Evolutionary conservation across 2,329 filamentous ascomycete species (phyloP), one percentile per base, ranked within the genome.

Genomic region (Fusarium musae): DNA sequence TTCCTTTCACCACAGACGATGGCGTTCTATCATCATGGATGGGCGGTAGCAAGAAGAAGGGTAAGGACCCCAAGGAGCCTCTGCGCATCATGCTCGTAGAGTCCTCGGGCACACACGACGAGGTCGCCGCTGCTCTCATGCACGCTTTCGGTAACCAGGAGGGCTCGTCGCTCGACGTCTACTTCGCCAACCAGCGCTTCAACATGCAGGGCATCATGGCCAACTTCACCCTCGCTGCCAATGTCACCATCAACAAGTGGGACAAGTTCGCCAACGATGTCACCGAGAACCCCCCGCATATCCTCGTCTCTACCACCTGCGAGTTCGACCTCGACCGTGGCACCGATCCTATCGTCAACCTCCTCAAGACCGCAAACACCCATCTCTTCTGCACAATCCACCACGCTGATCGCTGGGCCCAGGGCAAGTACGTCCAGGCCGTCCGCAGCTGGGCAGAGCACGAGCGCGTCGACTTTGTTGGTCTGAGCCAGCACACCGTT

Each of bases 261-360:
- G 49, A 74, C 44, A 61, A 53, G 54, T 73, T 79, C 49, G 52
- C 60, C n/a, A 54, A 60, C 49, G 63, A 44, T 16, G 66, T 75
- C 47, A 50, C 44, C 7, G 43, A 61, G 36, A 62, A 61, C 43
- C 69, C 70, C 12, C 77, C 77, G 13, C 70, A 79, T 49, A 59
- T 79, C 12, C 59, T 79, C 67, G 73, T 79, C n/a, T 79, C 77
- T 42, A 79, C 75, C 12, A 79, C 77, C 28, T 79, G 77, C 76
- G 76, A 79, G 66, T 67, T 76, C 52, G 77, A 79, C 43, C 69
- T 76, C n/a, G 63, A 66, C 40, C 59, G 62, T 49, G 66, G 63
- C 19, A 34, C 68, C 49, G 59, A 62, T 13, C 62, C 67, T n/a
- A 69, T 78, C 30, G 63, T 70, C 42, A 59, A 74, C 26, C 65